Evolutionary conservation across 2,329 filamentous ascomycete species (phyloP), one percentile per base, ranked within the genome.

Genomic region (Diaporthe destruens): DNA sequence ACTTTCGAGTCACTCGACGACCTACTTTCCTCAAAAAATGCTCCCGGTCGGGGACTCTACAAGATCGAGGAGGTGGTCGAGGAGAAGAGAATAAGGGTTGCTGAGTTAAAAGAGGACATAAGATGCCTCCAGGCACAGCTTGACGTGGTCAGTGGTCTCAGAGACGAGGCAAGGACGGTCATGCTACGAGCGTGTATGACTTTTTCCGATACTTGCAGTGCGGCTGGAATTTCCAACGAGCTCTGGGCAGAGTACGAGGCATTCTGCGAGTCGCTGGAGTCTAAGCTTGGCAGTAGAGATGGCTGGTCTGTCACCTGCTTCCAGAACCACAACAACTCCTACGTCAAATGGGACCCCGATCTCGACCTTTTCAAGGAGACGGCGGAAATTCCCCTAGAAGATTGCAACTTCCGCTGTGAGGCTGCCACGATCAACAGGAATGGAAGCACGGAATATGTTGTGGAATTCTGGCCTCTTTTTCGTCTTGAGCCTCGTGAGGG

Each of bases 351-450:
- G 14, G 70, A 71, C 23, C 53, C 39, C 8, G 6, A 59, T 4
- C 42, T 71, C 1, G 32, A 55, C 11, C 70, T 71, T n/a, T 47
- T 68, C 9, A 11, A 29, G 5, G 14, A 71, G 23, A 59, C 70
- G 29, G 61, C 53, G 14, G 70, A 71, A 29, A 51, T 71, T 8
- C 18, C 36, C 3, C 51, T 57, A 8, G 23, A 14, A 23, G 29
- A 8, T 8, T 53, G 42, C 54, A 71, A 68, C n/a, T 71, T 68
- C 39, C 61, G 70, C 32, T 71, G 70, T 11, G 70, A 71, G n/a
- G 70, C 61, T 11, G n/a, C 23, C n/a, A 9, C 47, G 1, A 29
- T 42, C n/a, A 14, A 61, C 3, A 0, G 1, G 0, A 32, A 7
- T 12, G 25, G 18, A 1, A 20, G 49, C 11, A 44, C n/a, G 5